Base-by-base conservation (phyloP, 192 early-diverging fungal species). In the Haplosporangium gracile region DNA sequence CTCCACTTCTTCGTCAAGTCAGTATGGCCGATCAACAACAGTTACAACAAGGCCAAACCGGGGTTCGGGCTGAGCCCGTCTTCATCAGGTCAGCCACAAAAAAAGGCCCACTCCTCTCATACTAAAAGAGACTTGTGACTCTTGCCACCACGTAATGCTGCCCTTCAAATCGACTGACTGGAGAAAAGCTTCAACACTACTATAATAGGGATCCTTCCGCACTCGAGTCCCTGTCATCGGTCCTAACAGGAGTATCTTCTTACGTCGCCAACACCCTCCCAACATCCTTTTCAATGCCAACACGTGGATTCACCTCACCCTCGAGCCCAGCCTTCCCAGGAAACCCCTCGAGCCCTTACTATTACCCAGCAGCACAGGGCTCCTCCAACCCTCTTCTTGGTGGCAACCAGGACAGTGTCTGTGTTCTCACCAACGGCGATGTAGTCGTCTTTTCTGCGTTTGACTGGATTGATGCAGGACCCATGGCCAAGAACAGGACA, bases 231-330 rank as follows among this genome's bases (percentile, higher is more conserved):
- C 71, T 95, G 38, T 91, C 92, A 24, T 94, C 92, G 11, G 94
- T 89, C 29, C 75, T 94, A 38, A 91, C 91, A 43, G 91, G 92
- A 42, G 81, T 94, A 4, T 94, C 93, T 15, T 91, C 92, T 22
- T 94, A 94, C 42, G 93, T 95, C 43, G 78, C 93, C 13, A 90
- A 91, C 78, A 93, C 92, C 75, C 81, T 95, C 34, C 93, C 93
- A 29, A 73, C 88, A 68, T 82, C 90, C 10, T 77, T 82, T 70
- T 75, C 78, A 36, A 74, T 81, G 77, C 80, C 82, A 38, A 42
- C 84, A 32, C 45, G 85, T 76, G 77, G 77, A 75, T 76, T 82
- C 72, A 72, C 42, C 60, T 72, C 83, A 36, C 80, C 82, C 68
- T 70, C 89, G 70, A 76, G 81, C 57, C 55, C 80, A 43, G 43